Conservation (phyloP, 139 green algal genomes). For the Chlorella sp. region DNA sequence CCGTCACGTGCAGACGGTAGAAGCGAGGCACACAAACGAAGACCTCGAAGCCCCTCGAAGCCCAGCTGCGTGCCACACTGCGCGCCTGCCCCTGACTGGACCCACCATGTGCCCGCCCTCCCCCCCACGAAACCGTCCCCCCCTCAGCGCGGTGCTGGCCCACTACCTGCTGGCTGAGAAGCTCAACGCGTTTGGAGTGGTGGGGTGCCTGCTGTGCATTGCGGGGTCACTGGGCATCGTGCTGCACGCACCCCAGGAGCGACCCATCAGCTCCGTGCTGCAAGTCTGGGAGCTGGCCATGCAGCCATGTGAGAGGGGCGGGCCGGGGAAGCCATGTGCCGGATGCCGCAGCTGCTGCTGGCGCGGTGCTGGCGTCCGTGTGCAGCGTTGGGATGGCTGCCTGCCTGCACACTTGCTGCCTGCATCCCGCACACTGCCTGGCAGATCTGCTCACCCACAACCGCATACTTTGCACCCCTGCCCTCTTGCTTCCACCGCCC, state of each 20-base stretch:
- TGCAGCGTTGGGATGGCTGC: neutral
- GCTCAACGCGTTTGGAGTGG: conserved; percentile 93
- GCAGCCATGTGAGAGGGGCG: conserved; percentile 72
- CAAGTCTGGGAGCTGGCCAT: conserved; percentile 88
- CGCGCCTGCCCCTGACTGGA: no score
- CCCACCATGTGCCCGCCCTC: neutral
- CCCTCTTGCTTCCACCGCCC: neutral
- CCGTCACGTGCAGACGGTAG: no score
- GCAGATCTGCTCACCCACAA: neutral
- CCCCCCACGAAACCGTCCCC: neutral
- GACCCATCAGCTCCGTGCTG: conserved; percentile 73
- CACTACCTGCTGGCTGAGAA: conserved; percentile 91
- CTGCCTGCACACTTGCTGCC: neutral
- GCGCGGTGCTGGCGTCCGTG: neutral
- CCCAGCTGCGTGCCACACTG: neutral
- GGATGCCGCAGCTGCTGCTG: no score
- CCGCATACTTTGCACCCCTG: neutral
- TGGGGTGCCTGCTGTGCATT: conserved; percentile 95
- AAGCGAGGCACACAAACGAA: no score
- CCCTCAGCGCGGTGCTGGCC: conserved; percentile 87
- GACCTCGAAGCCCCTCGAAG: no score
- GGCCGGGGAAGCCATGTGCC: neutral
- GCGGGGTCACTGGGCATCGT: conserved; percentile 90
- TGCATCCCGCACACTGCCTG: neutral
- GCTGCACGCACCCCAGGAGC: conserved; percentile 92